Evolutionary conservation across 106 monocot genomes (phyloP).

Genomic region (Allium fistulosum): DNA sequence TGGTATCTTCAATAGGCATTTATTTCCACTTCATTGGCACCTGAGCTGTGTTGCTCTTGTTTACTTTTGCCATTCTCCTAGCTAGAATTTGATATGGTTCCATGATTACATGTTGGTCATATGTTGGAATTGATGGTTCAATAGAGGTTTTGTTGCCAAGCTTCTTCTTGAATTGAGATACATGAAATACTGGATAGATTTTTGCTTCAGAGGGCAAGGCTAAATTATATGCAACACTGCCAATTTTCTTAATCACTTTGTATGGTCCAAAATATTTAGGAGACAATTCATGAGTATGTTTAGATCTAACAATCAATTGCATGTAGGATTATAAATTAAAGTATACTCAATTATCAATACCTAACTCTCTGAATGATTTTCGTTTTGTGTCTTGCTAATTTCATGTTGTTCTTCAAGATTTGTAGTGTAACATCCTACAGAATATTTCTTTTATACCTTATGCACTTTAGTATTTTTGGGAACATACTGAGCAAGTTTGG

Average conservation of each 20-base stretch:
- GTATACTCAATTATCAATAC: background rate
- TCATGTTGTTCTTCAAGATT: background rate
- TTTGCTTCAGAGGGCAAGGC: background rate
- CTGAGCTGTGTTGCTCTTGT: background rate
- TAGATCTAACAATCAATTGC: background rate
- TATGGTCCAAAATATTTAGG: background rate
- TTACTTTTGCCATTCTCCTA: background rate
- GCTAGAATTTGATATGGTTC: background rate
- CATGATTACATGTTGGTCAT: background rate
- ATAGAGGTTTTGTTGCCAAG: background rate
- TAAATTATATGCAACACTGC: background rate
- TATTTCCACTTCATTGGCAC: too few relatives aligned
- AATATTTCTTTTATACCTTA: background rate
- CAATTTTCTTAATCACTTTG: background rate
- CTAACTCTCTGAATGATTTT: too few relatives aligned
- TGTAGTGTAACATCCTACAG: background rate
- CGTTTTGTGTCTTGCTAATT: background rate
- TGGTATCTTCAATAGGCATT: too few relatives aligned
- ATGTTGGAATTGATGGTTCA: background rate
- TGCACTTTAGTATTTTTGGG: background rate
- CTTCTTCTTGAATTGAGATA: background rate
- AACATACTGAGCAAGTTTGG: background rate
- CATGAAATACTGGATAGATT: background rate
- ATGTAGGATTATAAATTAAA: background rate
- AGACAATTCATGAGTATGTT: background rate